Evolutionary conservation across 345 rosid genomes (phyloP).

Genomic region (Nasturtium officinale): DNA sequence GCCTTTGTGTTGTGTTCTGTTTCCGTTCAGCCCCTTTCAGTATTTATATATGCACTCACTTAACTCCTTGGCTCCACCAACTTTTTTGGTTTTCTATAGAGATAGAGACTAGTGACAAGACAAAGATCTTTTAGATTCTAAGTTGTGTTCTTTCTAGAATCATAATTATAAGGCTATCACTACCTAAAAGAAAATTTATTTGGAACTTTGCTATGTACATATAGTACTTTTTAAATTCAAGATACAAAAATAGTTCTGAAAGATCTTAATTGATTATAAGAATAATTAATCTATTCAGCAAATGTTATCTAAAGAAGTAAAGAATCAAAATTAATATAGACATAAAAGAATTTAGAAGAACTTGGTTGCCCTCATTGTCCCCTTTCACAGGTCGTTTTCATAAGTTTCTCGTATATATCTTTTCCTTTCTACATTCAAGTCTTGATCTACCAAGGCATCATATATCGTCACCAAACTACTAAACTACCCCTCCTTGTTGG

Average conservation of each 20-base stretch:
- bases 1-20: constrained; percentile 42
- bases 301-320: not conserved
- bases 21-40: constrained; percentile 23
- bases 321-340: constrained; percentile 18
- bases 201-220: not conserved
- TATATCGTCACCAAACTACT: not conserved
- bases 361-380: constrained; percentile 26
- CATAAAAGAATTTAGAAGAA: not conserved
- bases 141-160: constrained; percentile 35
- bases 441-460: constrained; percentile 10
- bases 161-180: constrained; percentile 29
- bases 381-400: constrained; percentile 22
- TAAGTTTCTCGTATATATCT: constrained; percentile 15
- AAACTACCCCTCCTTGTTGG: not conserved
- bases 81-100: constrained; percentile 23
- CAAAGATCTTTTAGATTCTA: constrained; percentile 42
- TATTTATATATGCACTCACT: constrained; percentile 63
- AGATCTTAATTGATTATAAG: constrained; percentile 17
- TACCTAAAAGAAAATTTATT: constrained; percentile 21
- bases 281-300: constrained; percentile 25
- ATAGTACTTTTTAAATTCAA: not conserved
- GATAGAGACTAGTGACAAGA: constrained; percentile 40
- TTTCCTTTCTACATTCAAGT: constrained; percentile 18
- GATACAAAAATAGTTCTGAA: constrained; percentile 18
- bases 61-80: constrained; percentile 37